Percentiles rank a stretch among this genome's conserved stretches.
These are phyloP conservation scores for Breynia disticha DNA, from an alignment of 441 rosid species.

Conservation along the genomic window DNA sequence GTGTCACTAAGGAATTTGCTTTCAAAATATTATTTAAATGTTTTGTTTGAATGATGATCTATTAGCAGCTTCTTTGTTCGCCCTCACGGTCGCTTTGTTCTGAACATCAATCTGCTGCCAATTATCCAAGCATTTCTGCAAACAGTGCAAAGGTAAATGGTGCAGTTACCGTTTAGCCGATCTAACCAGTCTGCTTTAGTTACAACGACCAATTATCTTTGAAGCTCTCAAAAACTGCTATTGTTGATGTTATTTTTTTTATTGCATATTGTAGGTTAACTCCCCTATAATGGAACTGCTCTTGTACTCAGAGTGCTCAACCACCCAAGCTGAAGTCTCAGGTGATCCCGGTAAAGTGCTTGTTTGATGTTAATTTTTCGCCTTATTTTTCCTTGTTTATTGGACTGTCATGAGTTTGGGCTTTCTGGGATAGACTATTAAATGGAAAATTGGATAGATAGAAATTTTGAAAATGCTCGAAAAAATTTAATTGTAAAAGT, in stretches of 20 bases:
- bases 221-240: too few species aligned
- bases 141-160: constrained; percentile 27
- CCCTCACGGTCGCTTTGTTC: constrained; percentile 24
- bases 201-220: too few species aligned
- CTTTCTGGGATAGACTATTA: neutral
- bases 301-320: constrained; percentile 57
- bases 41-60: neutral
- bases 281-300: constrained; percentile 19
- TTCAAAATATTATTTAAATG: constrained; percentile 3
- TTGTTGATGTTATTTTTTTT: neutral
- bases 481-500: too few species aligned
- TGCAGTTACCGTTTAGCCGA: constrained; percentile 3
- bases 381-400: neutral
- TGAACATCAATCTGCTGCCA: constrained; percentile 24
- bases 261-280: constrained; percentile 30
- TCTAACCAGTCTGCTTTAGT: too few species aligned
- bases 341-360: constrained; percentile 23
- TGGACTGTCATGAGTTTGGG: neutral
- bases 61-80: constrained; percentile 13
- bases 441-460: too few species aligned
- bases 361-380: neutral
- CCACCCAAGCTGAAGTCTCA: constrained; percentile 32
- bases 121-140: constrained; percentile 20
- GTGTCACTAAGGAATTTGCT: neutral
- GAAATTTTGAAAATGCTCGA: too few species aligned